Conservation (phyloP, 441 rosid species). For the Erodium texanum region DNA sequence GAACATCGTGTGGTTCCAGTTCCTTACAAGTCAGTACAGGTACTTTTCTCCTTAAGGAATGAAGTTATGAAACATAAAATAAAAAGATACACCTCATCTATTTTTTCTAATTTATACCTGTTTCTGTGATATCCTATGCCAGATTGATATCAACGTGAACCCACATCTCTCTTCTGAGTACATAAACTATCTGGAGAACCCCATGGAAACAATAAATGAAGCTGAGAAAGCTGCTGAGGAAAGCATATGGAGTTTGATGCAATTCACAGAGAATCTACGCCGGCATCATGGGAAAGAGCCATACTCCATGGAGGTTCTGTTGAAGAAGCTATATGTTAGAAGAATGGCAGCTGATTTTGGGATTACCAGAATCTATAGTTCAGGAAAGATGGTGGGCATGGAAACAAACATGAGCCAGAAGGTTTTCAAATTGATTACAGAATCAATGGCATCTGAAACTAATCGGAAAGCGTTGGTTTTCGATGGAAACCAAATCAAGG, state of each 20-base stretch:
- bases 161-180: slow-evolving; percentile 81
- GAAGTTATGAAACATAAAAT: not conserved
- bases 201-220: slow-evolving; percentile 69
- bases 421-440: slow-evolving; percentile 77
- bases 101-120: slow-evolving; percentile 5
- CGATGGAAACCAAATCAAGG: slow-evolving; percentile 72
- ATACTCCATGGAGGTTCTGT: slow-evolving; percentile 69
- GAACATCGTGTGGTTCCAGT: slow-evolving; percentile 65
- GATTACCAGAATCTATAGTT: slow-evolving; percentile 57
- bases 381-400: slow-evolving; percentile 89
- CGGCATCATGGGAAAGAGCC: slow-evolving; percentile 91
- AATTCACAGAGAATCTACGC: slow-evolving; percentile 79
- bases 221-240: slow-evolving; percentile 89
- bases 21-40: slow-evolving; percentile 76
- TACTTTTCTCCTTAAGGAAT: slow-evolving; percentile 23
- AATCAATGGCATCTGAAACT: slow-evolving; percentile 59
- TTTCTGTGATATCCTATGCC: slow-evolving; percentile 20
- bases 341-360: slow-evolving; percentile 99
- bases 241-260: slow-evolving; percentile 78
- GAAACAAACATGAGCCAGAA: slow-evolving; percentile 66
- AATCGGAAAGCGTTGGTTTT: slow-evolving; percentile 57
- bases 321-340: slow-evolving; percentile 83
- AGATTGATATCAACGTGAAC: slow-evolving; percentile 78
- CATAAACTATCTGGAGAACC: slow-evolving; percentile 83
- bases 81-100: not conserved